Evolutionary conservation across 139 green algal genomes (phyloP).

Genomic region (Micromonas pusilla): DNA sequence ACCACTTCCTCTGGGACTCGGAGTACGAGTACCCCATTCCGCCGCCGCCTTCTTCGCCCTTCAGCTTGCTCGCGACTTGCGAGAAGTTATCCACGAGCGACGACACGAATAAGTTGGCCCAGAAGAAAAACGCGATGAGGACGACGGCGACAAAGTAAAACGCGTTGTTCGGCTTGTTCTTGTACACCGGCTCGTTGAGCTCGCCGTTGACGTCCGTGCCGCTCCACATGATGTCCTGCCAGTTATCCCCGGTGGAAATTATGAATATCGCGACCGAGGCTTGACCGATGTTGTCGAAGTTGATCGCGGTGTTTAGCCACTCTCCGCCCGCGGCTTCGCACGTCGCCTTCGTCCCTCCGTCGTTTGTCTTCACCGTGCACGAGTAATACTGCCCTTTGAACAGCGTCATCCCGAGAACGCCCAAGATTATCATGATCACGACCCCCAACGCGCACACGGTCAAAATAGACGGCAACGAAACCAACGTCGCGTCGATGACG

Average conservation of each 20-base stretch:
- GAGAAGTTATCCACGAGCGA: slow-evolving; percentile 51
- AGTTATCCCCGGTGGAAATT: slow-evolving; percentile 32
- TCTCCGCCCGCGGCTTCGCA: slow-evolving; percentile 16
- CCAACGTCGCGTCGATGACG: slow-evolving; percentile 20
- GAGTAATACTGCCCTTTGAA: slow-evolving; percentile 30
- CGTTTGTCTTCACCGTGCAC: slow-evolving; percentile 17
- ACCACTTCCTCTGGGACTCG: slow-evolving; percentile 6
- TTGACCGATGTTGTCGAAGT: slow-evolving; percentile 35
- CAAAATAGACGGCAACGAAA: slow-evolving; percentile 19
- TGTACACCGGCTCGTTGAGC: neutral
- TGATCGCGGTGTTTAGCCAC: slow-evolving; percentile 30
- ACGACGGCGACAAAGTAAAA: slow-evolving; percentile 28
- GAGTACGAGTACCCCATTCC: neutral
- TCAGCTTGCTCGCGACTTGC: neutral
- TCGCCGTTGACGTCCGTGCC: slow-evolving; percentile 17
- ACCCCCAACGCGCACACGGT: slow-evolving; percentile 19
- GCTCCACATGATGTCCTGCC: slow-evolving; percentile 29
- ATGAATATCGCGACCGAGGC: slow-evolving; percentile 29
- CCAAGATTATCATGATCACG: slow-evolving; percentile 18
- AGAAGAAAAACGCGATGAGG: slow-evolving; percentile 25
- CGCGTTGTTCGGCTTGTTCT: neutral
- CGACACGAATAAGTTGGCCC: slow-evolving; percentile 45
- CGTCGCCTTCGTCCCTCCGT: neutral
- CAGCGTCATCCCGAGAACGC: slow-evolving; percentile 27
- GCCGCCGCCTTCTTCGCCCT: neutral